Base-by-base conservation (phyloP, 2,329 filamentous ascomycete species). In the Nigrospora sphaerica region DNA sequence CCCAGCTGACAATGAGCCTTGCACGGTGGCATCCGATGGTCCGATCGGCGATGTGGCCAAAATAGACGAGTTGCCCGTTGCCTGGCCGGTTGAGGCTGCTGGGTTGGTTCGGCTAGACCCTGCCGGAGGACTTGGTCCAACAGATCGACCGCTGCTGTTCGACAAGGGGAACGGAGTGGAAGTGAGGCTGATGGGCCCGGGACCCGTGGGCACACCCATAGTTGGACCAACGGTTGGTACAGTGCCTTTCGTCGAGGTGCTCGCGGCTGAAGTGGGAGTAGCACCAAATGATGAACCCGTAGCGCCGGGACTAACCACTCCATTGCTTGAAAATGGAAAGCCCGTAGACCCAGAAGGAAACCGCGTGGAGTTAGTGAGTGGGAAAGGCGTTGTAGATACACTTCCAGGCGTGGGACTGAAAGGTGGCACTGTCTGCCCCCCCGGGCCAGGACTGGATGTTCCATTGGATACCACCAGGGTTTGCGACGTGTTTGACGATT, bases 281-380 rank as follows among this genome's bases (percentile, higher is more conserved):
- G 23, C 23, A 28, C 23, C 10, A 9, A 28, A 28, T 6, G 23
- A 10, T 28, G 7, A 28, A 28, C 23, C 7, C 7, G 23, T 28
- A 28, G 23, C 23, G 10, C 23, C 7, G 7, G 23, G 23, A 28
- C 7, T 28, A 7, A 28, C 23, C 23, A 28, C 7, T 28, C 23
- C 23, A 28, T 9, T 50, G 43, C 42, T 36, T 43, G 47, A 19
- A 32, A 40, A 48, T 18, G 51, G 32, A 16, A 43, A 18, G 23
- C 46, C 41, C 2, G 44, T 49, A 16, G 49, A 36, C n/a, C 52
- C 35, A 12, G 43, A n/a, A 18, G n/a, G 23, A 23, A 39, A 12
- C n/a, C 35, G 41, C 12, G 44, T 52, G 28, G 42, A 42, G 32
- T 54, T 52, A 18, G 35, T 41, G 46, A 51, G 36, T 4, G 50